phyloP scores from a whole-genome alignment of 768 basidiomycete genomes.

The Nidula microcarpa region DNA sequence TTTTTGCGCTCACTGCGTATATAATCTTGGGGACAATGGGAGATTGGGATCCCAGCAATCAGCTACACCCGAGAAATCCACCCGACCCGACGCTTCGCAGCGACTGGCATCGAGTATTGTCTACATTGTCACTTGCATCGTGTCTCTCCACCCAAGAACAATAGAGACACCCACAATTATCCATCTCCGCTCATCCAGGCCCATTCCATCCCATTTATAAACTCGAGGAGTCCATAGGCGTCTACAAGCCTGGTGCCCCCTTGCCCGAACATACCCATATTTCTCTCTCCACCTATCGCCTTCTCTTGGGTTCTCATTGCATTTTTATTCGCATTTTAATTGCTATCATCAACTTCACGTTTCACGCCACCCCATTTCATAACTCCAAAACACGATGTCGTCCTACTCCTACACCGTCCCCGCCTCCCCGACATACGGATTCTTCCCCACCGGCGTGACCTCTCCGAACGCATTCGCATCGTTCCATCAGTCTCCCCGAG shows the following conservation, averaged over 20 bases:
- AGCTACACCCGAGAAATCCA: too few species aligned
- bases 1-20: conserved; percentile 13
- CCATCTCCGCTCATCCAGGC: neutral
- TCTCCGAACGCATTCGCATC: conserved; percentile 55
- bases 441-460: conserved; percentile 55
- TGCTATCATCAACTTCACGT: neutral
- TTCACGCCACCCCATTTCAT: neutral
- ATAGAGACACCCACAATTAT: neutral
- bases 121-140: neutral
- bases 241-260: conserved; percentile 1
- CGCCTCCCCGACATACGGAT: conserved; percentile 52
- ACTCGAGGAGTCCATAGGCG: neutral
- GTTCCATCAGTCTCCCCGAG: conserved; percentile 60
- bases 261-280: neutral
- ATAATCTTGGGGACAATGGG: conserved; percentile 23
- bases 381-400: conserved; percentile 30
- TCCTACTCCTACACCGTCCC: conserved; percentile 41
- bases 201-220: neutral
- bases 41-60: too few species aligned
- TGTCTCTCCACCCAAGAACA: neutral
- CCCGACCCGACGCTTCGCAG: neutral
- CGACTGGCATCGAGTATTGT: neutral
- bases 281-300: neutral
- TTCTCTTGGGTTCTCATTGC: neutral
- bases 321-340: neutral